Evolutionary conservation across 2,329 filamentous ascomycete genomes (phyloP).

Genomic region (Didymella exigua): DNA sequence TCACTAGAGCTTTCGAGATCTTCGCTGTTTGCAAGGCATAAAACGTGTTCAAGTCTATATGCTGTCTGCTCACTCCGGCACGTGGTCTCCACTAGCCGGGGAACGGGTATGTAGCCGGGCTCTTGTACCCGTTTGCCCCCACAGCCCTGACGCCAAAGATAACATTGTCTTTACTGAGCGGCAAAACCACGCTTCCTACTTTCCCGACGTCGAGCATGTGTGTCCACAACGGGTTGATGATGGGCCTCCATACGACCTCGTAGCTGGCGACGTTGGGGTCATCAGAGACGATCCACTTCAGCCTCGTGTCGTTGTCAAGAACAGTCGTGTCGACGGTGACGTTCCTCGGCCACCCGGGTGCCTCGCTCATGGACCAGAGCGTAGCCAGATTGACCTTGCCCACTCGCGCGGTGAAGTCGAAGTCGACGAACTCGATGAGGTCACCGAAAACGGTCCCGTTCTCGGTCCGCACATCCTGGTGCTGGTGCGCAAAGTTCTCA

Average conservation of each 20-base stretch:
- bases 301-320: conserved; percentile 57
- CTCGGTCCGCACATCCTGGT: conserved; percentile 59
- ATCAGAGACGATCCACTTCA: conserved; percentile 55
- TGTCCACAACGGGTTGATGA: conserved; percentile 58
- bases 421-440: conserved; percentile 63
- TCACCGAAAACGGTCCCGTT: conserved; percentile 62
- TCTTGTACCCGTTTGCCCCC: conserved; percentile 58
- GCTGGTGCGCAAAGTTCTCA: conserved; percentile 64
- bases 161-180: conserved; percentile 63
- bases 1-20: too few species aligned
- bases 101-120: conserved; percentile 55
- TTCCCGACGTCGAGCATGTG: conserved; percentile 57
- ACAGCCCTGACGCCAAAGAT: conserved; percentile 62
- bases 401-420: conserved; percentile 60
- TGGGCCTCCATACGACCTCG: conserved; percentile 63
- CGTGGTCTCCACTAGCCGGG: conserved; percentile 41
- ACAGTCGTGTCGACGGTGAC: conserved; percentile 56
- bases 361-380: conserved; percentile 60
- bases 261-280: conserved; percentile 54
- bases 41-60: too few species aligned
- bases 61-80: too few species aligned
- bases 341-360: conserved; percentile 57
- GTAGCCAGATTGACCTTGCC: conserved; percentile 61
- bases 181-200: conserved; percentile 53
- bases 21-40: too few species aligned